Percentiles rank a stretch among this genome's conserved stretches.
Evolutionary conservation across 2,329 filamentous ascomycete genomes (phyloP).

Genomic region (Neonectria neomacrospora): DNA sequence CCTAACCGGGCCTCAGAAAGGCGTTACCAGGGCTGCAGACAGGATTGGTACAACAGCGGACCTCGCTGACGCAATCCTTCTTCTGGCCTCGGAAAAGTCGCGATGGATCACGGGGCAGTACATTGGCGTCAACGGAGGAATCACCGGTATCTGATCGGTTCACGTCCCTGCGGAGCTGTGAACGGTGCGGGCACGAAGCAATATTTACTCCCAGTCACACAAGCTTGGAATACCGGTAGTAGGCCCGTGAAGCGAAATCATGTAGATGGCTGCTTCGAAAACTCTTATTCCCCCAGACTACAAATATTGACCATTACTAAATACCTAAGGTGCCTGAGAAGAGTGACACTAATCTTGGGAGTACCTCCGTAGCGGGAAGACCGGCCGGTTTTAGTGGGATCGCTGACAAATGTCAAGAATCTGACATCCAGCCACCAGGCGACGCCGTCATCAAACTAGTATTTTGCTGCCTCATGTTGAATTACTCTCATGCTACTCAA

Average conservation of each 20-base stretch:
- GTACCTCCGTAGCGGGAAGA: neutral
- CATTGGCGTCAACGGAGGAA: conserved; percentile 52
- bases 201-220: too few species aligned
- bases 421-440: neutral
- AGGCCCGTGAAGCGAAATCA: neutral
- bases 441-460: neutral
- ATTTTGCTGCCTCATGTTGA: neutral
- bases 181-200: too few species aligned
- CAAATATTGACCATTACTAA: neutral
- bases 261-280: neutral
- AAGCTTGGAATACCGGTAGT: neutral
- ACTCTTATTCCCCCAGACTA: neutral
- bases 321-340: neutral
- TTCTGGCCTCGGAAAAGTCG: conserved; percentile 52
- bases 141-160: conserved; percentile 31
- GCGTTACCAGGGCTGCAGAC: conserved; percentile 47
- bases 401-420: neutral
- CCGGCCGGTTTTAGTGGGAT: neutral
- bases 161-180: neutral
- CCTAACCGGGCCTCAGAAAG: conserved; percentile 34
- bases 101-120: conserved; percentile 59
- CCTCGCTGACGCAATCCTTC: conserved; percentile 55
- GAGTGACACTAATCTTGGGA: neutral
- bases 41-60: conserved; percentile 52
- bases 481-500: too few species aligned